Conservation (phyloP, 768 basidiomycete genomes). For the Brasilioporus rufonigricans region DNA sequence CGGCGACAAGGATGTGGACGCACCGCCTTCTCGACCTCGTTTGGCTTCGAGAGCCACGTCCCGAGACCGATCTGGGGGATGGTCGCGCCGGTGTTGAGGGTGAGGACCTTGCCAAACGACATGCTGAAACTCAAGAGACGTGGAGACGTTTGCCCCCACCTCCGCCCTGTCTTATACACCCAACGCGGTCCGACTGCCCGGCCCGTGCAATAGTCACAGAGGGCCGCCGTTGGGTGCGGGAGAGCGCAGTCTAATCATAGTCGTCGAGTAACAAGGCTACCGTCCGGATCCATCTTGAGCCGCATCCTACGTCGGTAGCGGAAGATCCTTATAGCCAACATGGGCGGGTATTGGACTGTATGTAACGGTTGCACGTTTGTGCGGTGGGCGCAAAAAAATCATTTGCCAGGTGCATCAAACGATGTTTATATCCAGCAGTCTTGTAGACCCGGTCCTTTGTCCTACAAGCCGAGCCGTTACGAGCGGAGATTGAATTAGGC, state of each 20-base stretch:
- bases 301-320: too few relatives aligned
- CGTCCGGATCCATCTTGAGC: too few relatives aligned
- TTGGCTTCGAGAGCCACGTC: slow-evolving; percentile 74
- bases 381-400: too few relatives aligned
- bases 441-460: too few relatives aligned
- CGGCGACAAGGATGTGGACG: slow-evolving; percentile 10
- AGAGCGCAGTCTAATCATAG: too few relatives aligned
- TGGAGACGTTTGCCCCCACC: not conserved
- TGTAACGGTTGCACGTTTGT: too few relatives aligned
- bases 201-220: not conserved
- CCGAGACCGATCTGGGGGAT: slow-evolving; percentile 82
- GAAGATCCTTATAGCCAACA: too few relatives aligned
- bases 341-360: too few relatives aligned
- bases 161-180: not conserved
- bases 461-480: not conserved
- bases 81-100: slow-evolving; percentile 45
- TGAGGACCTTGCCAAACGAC: slow-evolving; percentile 40
- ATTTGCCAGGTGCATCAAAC: too few relatives aligned
- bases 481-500: slow-evolving; percentile 29
- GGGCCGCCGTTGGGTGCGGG: too few relatives aligned
- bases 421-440: too few relatives aligned
- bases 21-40: slow-evolving; percentile 75
- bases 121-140: slow-evolving; percentile 25
- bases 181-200: slow-evolving; percentile 10
- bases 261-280: too few relatives aligned